Conservation (phyloP, 306 rosid genomes). For the Trifolium subterraneum region DNA sequence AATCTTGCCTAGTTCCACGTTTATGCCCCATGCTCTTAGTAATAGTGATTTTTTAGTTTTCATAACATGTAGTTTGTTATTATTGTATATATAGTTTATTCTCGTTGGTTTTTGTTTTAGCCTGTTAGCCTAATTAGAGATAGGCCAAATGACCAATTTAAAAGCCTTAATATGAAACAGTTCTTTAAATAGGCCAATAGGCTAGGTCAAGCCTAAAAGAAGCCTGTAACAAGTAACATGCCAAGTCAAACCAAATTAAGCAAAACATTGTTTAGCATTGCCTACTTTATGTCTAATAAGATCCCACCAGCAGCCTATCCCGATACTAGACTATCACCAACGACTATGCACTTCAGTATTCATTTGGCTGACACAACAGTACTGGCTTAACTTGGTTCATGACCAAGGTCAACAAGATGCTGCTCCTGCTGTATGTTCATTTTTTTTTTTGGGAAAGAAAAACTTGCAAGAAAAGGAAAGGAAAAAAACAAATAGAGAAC, state of each 20-base stretch:
- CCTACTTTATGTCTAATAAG: neutral
- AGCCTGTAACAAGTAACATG: neutral
- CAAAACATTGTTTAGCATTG: neutral
- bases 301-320: neutral
- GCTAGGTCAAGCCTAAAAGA: neutral
- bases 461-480: neutral
- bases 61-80: neutral
- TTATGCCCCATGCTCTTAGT: neutral
- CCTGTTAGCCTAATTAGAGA: slow-evolving; percentile 5
- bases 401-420: slow-evolving; percentile 7
- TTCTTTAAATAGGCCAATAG: neutral
- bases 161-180: neutral
- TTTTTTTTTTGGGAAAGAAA: no score
- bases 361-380: neutral
- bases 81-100: neutral
- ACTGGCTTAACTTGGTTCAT: slow-evolving; percentile 4
- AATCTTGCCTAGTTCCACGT: neutral
- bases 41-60: neutral
- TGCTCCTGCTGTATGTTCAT: neutral
- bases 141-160: slow-evolving; percentile 7
- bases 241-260: neutral
- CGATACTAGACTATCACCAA: neutral
- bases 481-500: no score
- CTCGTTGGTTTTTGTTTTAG: neutral
- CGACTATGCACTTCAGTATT: neutral